phyloP scores from a whole-genome alignment of 371 early-diverging fungal species.

The Dentiscutata heterogama region DNA sequence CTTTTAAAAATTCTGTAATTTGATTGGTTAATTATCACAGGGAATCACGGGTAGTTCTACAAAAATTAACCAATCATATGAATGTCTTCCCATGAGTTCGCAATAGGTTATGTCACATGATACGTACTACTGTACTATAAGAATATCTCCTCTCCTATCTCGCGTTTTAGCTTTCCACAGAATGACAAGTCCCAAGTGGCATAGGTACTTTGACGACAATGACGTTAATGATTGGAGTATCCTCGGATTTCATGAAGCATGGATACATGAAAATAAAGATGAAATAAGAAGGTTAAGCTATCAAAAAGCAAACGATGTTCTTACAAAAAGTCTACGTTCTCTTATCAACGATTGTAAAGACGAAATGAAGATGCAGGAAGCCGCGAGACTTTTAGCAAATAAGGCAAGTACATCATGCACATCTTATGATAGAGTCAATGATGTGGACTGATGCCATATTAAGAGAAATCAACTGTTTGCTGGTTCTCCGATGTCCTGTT shows the following conservation, averaged over 20 bases:
- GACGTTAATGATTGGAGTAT: conserved; percentile 39
- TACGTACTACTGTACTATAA: too few relatives aligned
- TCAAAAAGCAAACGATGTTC: conserved; percentile 40
- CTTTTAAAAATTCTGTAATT: too few relatives aligned
- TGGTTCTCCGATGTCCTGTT: conserved; percentile 33
- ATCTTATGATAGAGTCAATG: conserved; percentile 9
- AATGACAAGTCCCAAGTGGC: neutral
- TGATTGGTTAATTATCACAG: too few relatives aligned
- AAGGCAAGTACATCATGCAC: neutral
- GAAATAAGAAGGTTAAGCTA: conserved; percentile 32
- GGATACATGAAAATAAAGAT: conserved; percentile 40
- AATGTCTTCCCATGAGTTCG: too few relatives aligned
- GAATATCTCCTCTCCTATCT: too few relatives aligned
- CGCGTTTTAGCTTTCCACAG: too few relatives aligned
- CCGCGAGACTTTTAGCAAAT: conserved; percentile 37
- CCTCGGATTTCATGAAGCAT: conserved; percentile 39
- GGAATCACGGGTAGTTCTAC: too few relatives aligned
- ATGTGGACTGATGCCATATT: conserved; percentile 38
- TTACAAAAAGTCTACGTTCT: conserved; percentile 37
- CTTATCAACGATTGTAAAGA: conserved; percentile 38
- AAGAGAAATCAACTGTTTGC: conserved; percentile 43
- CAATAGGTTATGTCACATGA: too few relatives aligned
- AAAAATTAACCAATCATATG: too few relatives aligned
- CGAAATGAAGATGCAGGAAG: conserved; percentile 17
- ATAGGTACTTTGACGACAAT: conserved; percentile 32